A percentile compares a stretch with the other conserved stretches of the same genome.
Evolutionary conservation across 179 eudicot species (phyloP).

Genomic region (Silene coronaria): DNA sequence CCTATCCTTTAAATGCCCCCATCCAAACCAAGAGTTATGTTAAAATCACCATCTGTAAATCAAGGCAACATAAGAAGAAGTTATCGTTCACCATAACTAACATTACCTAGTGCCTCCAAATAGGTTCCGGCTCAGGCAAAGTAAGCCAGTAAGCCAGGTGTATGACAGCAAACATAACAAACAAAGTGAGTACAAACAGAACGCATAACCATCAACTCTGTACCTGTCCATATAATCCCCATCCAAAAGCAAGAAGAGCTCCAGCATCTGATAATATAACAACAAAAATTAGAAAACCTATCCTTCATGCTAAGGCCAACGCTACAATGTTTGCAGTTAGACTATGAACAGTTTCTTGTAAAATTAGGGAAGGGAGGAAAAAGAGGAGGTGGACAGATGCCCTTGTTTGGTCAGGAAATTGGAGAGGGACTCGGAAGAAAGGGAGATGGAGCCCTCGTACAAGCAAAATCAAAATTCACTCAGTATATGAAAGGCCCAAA

Average conservation of each 20-base stretch:
- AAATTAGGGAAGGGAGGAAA: not conserved
- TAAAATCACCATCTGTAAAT: not conserved
- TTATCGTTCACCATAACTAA: not conserved
- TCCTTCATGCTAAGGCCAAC: not conserved
- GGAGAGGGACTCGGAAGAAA: not conserved
- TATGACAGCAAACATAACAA: constrained; percentile 1
- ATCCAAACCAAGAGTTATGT: no score
- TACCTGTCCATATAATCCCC: constrained; percentile 99
- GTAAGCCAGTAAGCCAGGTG: not conserved
- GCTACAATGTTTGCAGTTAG: not conserved
- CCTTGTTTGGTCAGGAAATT: not conserved
- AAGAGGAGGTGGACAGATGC: not conserved
- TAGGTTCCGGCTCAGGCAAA: not conserved
- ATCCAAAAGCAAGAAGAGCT: constrained; percentile 84
- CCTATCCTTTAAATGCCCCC: no score
- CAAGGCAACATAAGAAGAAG: not conserved
- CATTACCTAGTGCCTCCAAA: not conserved
- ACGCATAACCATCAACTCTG: constrained; percentile 15
- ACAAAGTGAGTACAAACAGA: not conserved
- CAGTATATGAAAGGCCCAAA: not conserved
- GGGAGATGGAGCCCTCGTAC: not conserved
- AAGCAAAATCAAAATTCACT: not conserved
- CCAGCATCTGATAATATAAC: constrained; percentile 69
- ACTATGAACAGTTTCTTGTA: not conserved
- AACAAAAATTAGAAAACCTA: not conserved